Evolutionary conservation across 768 basidiomycete species (phyloP), one percentile per base, ranked within the genome.

Genomic region (Astraeus odoratus): DNA sequence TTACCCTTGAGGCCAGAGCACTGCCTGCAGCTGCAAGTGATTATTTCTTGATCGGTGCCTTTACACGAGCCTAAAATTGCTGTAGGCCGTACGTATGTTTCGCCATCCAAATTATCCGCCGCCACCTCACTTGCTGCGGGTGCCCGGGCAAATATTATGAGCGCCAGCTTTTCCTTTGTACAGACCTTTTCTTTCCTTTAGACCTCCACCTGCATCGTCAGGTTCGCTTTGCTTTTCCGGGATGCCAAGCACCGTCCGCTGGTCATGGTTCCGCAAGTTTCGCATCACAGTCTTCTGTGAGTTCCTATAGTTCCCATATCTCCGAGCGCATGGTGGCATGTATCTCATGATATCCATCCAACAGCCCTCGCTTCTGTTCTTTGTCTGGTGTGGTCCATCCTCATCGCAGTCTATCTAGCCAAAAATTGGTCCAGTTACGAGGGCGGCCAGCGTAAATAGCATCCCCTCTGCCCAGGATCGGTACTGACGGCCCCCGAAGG

Each of bases 251-350:
- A 8, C 26, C 5, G 20, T 12, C 15, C 51, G 55, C 20, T 65
- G 65, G 67, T 46, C 51, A 43, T 33, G 58, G 42, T 71, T 70
- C 46, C 67, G 57, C 47, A 56, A 53, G 33, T 56, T 62, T 47
- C 61, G 70, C 26, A 54, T 55, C 25, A 41, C 62, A 30, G 51
- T 66, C 36, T 67, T 68, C 42, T 61, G 71, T 71, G 49, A 59
- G 67, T 47, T 1, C 18, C n/a, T n/a, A n/a, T n/a, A n/a, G n/a
- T n/a, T n/a, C 41, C 24, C 24, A 20, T 20, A 13, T 18, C 13
- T 8, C 13, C 13, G 23, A 39, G 16, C 10, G 30, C 19, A 25
- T 31, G 16, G 5, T 25, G 12, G 6, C 16, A 19, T 19, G 18
- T n/a, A 15, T 26, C 22, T 34, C 13, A 31, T 27, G 40, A 24